A percentile compares a stretch with the other conserved stretches of the same genome.
Conservation (phyloP, 2,329 filamentous ascomycete species). For the Purpureocillium lavendulum region DNA sequence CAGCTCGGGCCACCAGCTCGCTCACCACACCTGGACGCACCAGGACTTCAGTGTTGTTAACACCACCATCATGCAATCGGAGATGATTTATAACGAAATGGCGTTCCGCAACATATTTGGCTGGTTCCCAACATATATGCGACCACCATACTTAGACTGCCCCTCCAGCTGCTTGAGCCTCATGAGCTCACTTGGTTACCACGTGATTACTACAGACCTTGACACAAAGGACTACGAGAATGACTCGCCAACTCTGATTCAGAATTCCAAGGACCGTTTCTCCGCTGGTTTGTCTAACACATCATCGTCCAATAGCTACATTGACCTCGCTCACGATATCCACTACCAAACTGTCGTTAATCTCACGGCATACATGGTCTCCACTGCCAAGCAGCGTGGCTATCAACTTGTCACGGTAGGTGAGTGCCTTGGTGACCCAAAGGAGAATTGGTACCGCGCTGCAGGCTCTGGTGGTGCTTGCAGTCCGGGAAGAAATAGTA, state of each 20-base stretch:
- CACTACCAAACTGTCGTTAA: constrained; percentile 36
- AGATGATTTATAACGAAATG: constrained; percentile 37
- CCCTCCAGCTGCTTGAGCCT: constrained; percentile 24
- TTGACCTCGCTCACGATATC: constrained; percentile 44
- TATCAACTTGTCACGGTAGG: constrained; percentile 44
- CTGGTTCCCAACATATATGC: constrained; percentile 33
- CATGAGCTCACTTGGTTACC: constrained; percentile 38
- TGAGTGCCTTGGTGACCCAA: constrained; percentile 46
- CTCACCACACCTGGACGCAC: constrained; percentile 39
- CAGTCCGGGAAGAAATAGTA: too few species aligned
- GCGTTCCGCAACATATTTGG: constrained; percentile 33
- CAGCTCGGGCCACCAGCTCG: constrained; percentile 34
- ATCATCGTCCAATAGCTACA: constrained; percentile 26
- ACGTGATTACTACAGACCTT: constrained; percentile 47
- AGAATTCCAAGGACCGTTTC: constrained; percentile 31
- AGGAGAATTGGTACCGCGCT: constrained; percentile 42
- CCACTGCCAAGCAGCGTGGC: constrained; percentile 29
- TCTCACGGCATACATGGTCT: constrained; percentile 34
- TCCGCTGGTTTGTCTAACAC: constrained; percentile 24
- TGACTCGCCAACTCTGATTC: constrained; percentile 38
- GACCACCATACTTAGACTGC: constrained; percentile 37
- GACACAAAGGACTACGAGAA: constrained; percentile 55
- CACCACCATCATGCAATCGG: constrained; percentile 8
- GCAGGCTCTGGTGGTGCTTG: constrained; percentile 7
- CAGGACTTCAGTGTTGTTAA: constrained; percentile 26